phyloP scores from a whole-genome alignment of 768 basidiomycete genomes.

The Coprinopsis strossmayeri region DNA sequence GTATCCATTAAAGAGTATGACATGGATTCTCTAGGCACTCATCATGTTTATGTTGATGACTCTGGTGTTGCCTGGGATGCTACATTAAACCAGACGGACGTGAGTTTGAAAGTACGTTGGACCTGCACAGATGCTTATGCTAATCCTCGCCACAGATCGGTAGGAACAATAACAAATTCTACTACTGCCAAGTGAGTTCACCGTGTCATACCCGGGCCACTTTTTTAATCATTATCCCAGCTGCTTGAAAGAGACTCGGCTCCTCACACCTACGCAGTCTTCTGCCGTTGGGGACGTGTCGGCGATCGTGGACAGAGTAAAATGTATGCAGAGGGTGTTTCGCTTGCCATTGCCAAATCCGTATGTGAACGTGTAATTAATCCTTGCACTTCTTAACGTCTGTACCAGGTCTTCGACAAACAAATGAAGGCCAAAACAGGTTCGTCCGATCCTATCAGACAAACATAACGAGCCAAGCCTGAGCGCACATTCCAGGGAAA shows the following conservation, averaged over 20 bases:
- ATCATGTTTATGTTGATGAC: slow-evolving; percentile 4
- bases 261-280: not conserved
- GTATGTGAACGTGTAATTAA: too few species aligned
- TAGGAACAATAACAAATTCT: slow-evolving; percentile 5
- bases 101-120: not conserved
- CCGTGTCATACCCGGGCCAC: not conserved
- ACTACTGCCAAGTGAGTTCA: slow-evolving; percentile 2
- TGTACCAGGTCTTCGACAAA: slow-evolving; percentile 2
- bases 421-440: slow-evolving; percentile 5
- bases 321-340: not conserved
- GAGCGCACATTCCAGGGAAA: not conserved
- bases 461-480: not conserved
- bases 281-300: slow-evolving; percentile 4
- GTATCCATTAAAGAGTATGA: not conserved
- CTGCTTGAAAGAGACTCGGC: not conserved
- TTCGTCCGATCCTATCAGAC: not conserved
- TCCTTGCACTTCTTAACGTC: too few species aligned
- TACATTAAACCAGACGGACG: slow-evolving; percentile 3
- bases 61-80: slow-evolving; percentile 2
- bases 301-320: slow-evolving; percentile 4
- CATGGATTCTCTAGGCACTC: not conserved
- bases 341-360: not conserved
- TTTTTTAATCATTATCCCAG: not conserved
- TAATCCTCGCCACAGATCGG: not conserved
- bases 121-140: not conserved